Percentiles rank a stretch among this genome's conserved stretches.
Evolutionary conservation across 345 rosid species (phyloP).

Genomic region (Eucalyptus pumila): DNA sequence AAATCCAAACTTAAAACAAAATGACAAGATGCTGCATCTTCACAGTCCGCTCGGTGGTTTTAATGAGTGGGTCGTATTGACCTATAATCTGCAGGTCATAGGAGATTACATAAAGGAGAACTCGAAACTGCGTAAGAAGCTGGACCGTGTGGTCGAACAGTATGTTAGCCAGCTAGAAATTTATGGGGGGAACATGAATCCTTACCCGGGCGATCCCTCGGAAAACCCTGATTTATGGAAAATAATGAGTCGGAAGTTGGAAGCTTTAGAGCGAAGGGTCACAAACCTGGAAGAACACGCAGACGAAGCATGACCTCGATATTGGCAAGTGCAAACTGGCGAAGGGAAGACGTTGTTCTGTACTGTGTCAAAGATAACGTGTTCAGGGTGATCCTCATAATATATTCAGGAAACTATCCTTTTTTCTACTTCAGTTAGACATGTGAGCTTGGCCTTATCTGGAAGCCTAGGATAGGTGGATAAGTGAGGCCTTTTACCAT

Average conservation of each 20-base stretch:
- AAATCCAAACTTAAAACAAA: neutral
- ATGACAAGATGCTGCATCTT: neutral
- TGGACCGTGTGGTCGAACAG: neutral
- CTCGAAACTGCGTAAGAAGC: neutral
- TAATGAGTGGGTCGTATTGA: neutral
- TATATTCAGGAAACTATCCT: neutral
- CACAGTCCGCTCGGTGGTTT: neutral
- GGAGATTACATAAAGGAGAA: neutral
- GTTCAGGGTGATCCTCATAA: neutral
- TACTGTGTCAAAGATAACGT: neutral
- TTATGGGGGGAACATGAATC: neutral
- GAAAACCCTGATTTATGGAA: neutral
- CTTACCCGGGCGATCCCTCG: neutral
- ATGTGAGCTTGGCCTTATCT: neutral
- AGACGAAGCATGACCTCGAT: neutral
- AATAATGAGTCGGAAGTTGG: neutral
- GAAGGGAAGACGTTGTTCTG: neutral
- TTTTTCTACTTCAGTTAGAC: neutral
- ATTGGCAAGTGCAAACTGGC: neutral
- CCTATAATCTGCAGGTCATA: neutral
- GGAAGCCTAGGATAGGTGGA: too few relatives aligned
- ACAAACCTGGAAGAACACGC: neutral
- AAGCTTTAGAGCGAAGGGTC: neutral
- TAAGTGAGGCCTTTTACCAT: too few relatives aligned
- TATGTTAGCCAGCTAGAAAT: neutral